Evolutionary conservation across 805 yeast genomes (phyloP).

Genomic region (Yarrowia divulgata): DNA sequence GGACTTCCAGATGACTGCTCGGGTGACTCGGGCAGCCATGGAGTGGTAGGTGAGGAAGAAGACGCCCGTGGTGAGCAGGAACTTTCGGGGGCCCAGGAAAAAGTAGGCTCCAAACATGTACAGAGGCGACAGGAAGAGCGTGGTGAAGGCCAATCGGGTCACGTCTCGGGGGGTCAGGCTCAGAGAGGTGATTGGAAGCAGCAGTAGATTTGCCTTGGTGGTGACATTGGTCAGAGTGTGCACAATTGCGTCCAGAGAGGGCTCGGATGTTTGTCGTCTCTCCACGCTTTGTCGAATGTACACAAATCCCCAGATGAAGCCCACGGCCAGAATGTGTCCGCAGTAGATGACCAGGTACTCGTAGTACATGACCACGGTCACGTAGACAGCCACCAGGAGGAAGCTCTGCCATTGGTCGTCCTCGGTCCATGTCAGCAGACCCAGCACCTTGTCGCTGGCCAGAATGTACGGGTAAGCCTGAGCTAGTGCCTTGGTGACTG

Average conservation of each 20-base stretch:
- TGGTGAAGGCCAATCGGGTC: conserved; percentile 79
- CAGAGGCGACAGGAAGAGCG: conserved; percentile 83
- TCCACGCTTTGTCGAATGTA: conserved; percentile 44
- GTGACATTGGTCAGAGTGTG: conserved; percentile 77
- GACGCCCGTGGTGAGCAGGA: conserved; percentile 65
- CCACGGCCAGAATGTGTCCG: conserved; percentile 75
- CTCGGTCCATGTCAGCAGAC: conserved; percentile 88
- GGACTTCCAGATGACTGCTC: conserved; percentile 86
- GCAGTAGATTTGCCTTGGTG: conserved; percentile 74
- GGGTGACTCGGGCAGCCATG: conserved; percentile 78
- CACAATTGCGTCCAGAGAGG: conserved; percentile 87
- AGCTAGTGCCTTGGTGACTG: conserved; percentile 82
- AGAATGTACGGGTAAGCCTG: conserved; percentile 85
- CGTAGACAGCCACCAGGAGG: conserved; percentile 62
- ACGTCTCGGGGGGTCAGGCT: conserved; percentile 78
- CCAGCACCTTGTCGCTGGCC: conserved; percentile 70
- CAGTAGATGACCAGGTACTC: conserved; percentile 78
- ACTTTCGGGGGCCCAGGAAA: conserved; percentile 71
- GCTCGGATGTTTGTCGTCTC: conserved; percentile 64
- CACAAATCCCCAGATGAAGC: conserved; percentile 48
- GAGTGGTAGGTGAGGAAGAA: conserved; percentile 85
- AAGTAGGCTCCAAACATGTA: conserved; percentile 74
- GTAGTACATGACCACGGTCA: conserved; percentile 73
- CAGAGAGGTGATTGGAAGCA: conserved; percentile 78
- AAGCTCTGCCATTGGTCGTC: conserved; percentile 81